A percentile compares a stretch with the other conserved stretches of the same genome.
Conservation (phyloP, 2,329 filamentous ascomycete species). For the Metarhizium guizhouense region DNA sequence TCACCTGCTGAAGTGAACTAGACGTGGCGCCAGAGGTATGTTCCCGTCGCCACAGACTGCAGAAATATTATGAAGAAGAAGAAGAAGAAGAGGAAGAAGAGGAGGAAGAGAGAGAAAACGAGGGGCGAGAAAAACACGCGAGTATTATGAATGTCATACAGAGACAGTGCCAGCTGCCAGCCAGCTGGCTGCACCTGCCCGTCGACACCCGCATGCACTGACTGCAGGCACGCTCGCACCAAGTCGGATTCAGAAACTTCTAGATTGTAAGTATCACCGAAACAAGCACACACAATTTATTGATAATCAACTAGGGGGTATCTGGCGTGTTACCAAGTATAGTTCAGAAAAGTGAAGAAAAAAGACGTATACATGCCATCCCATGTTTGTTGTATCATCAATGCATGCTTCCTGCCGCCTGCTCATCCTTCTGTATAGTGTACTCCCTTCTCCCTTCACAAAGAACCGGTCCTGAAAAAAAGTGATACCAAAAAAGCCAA, state of each 20-base stretch:
- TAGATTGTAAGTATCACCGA: background rate
- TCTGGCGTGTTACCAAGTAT: background rate
- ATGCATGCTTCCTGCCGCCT: background rate
- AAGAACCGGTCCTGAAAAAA: background rate
- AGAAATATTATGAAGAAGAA: background rate
- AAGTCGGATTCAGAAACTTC: background rate
- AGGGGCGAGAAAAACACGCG: background rate
- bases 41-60: background rate
- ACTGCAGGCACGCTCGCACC: too few species aligned
- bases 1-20: background rate
- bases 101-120: background rate
- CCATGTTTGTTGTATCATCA: background rate
- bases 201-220: background rate
- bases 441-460: background rate
- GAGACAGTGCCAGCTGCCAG: background rate
- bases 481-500: background rate
- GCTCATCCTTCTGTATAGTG: background rate
- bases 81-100: background rate
- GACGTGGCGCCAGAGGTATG: background rate
- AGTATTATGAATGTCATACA: background rate
- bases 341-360: background rate
- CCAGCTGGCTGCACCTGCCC: background rate
- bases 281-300: background rate
- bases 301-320: background rate
- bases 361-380: background rate